Base-by-base conservation (phyloP, 768 basidiomycete genomes). In the Gymnopilus junonius region DNA sequence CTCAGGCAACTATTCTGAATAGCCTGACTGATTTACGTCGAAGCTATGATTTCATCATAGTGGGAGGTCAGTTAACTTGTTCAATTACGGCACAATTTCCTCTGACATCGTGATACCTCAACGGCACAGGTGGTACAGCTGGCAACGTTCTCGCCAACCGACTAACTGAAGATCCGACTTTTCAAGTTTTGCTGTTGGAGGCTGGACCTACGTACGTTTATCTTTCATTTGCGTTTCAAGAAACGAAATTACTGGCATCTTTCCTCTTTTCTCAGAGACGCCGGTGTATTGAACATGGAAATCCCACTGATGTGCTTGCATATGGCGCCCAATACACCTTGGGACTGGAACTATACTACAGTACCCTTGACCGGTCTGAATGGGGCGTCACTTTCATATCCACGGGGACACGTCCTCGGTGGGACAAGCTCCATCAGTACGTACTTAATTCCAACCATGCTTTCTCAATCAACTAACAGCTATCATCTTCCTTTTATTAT, bases 71-170 rank as follows among this genome's bases (percentile, higher is more conserved):
- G 71, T 58, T 6, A 11, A 46, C 6, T 12, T 15, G 14, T 51
- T n/a, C n/a, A 42, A 5, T 8, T n/a, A 29, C 12, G 6, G 1
- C 1, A 12, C n/a, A 17, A 31, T 14, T 2, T 32, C 7, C 29
- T 31, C 25, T 32, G 48, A n/a, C n/a, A n/a, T n/a, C n/a, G n/a
- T n/a, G n/a, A n/a, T n/a, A n/a, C n/a, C n/a, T n/a, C n/a, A n/a
- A n/a, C n/a, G n/a, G n/a, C 17, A 15, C 29, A 73, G 80, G 76
- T 35, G 87, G 87, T 15, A 86, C 86, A 32, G 80, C 85, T 0
- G 87, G 87, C 3, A 85, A 84, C 46, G 84, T 81, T 0, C 73
- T 88, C n/a, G 87, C 86, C 0, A 78, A 84, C 20, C 77, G 87
- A 3, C 72, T 88, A 2, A 82, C 82, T 5, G 87, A 88, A 69